Evolutionary conservation across 192 early-diverging fungal genomes (phyloP).

Genomic region (Backusella morwellensis): DNA sequence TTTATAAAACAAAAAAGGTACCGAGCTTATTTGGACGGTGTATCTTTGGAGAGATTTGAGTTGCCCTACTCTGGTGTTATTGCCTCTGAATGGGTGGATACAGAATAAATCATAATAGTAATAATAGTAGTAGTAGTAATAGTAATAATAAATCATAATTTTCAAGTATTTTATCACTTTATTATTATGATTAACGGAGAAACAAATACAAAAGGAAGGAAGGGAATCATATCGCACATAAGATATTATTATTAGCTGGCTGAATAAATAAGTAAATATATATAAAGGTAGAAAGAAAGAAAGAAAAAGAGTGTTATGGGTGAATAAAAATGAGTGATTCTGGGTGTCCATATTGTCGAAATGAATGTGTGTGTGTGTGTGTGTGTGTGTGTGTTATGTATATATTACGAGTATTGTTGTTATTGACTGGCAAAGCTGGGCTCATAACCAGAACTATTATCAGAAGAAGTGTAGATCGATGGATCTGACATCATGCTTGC

Average conservation of each 20-base stretch:
- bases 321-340: background rate
- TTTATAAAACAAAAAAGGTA: conserved; percentile 37
- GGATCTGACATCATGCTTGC: background rate
- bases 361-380: background rate
- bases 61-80: conserved; percentile 66
- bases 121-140: background rate
- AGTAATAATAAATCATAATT: background rate
- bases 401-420: background rate
- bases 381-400: background rate
- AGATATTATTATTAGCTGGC: background rate
- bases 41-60: conserved; percentile 67
- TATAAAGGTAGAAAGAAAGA: background rate
- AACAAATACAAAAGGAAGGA: background rate
- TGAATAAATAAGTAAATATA: background rate
- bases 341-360: background rate
- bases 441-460: background rate
- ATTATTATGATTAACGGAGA: background rate
- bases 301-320: background rate
- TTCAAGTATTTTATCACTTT: background rate
- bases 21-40: conserved; percentile 68
- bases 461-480: background rate
- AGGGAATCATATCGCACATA: background rate
- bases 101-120: conserved; percentile 45
- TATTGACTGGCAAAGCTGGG: background rate
- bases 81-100: conserved; percentile 67